Evolutionary conservation across 192 early-diverging fungal species (phyloP).

Genomic region (Backusella westeae): DNA sequence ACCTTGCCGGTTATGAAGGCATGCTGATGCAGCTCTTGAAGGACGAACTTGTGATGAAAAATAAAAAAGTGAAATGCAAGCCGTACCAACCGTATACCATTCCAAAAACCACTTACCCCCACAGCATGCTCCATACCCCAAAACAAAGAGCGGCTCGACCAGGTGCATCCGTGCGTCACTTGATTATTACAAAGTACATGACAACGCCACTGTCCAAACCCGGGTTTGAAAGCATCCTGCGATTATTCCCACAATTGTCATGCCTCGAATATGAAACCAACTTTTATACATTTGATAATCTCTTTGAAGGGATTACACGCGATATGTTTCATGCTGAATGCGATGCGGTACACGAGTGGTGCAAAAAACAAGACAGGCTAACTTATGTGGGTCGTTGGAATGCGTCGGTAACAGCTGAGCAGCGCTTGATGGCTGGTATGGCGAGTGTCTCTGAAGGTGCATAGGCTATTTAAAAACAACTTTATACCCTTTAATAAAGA

Average conservation of each 20-base stretch:
- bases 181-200: conserved; percentile 43
- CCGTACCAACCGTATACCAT: conserved; percentile 7
- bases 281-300: conserved; percentile 39
- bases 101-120: conserved; percentile 1
- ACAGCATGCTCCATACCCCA: not conserved
- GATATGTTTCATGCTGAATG: conserved; percentile 40
- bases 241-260: conserved; percentile 43
- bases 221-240: conserved; percentile 34
- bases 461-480: not conserved
- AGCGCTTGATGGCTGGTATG: conserved; percentile 40
- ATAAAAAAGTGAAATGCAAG: conserved; percentile 3
- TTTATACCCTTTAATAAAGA: not conserved
- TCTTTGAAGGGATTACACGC: conserved; percentile 39
- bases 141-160: not conserved
- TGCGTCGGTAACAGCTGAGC: conserved; percentile 40
- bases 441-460: conserved; percentile 27
- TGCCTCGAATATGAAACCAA: conserved; percentile 43
- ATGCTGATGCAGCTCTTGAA: not conserved
- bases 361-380: conserved; percentile 1
- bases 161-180: conserved; percentile 17
- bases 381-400: conserved; percentile 36
- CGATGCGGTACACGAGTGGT: conserved; percentile 25
- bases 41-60: not conserved
- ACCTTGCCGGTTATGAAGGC: conserved; percentile 1
- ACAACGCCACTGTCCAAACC: conserved; percentile 37